Percentiles rank a stretch among this genome's conserved stretches.
Evolutionary conservation across 2,329 filamentous ascomycete genomes (phyloP).

Genomic region (Verticillium albo-atrum): DNA sequence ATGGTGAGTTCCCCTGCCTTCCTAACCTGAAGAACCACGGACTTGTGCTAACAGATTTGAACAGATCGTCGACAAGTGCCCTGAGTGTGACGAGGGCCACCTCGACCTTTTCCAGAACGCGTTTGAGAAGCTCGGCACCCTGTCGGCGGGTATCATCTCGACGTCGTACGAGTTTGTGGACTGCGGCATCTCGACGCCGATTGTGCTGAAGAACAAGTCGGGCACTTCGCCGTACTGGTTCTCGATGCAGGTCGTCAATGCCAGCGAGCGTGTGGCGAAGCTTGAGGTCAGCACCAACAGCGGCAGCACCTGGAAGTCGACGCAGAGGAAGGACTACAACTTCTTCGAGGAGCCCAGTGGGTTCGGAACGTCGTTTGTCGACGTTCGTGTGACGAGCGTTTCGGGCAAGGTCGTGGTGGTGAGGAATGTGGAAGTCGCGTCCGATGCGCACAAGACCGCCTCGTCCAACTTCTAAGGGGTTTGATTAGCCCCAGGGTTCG

Average conservation of each 20-base stretch:
- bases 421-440: conserved; percentile 40
- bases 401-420: conserved; percentile 47
- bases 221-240: conserved; percentile 38
- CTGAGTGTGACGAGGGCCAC: conserved; percentile 33
- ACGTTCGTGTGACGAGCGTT: conserved; percentile 50
- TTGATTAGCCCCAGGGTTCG: conserved; percentile 4
- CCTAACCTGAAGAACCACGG: not conserved
- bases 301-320: conserved; percentile 54
- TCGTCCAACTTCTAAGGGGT: conserved; percentile 24
- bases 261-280: conserved; percentile 49
- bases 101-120: conserved; percentile 41
- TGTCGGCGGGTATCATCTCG: conserved; percentile 27
- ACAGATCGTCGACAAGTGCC: conserved; percentile 41
- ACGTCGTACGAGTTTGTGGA: conserved; percentile 30
- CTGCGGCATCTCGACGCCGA: conserved; percentile 36
- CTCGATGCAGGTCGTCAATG: conserved; percentile 56
- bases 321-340: conserved; percentile 51
- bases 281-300: conserved; percentile 59
- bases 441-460: conserved; percentile 22
- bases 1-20: conserved; percentile 45
- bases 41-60: not conserved
- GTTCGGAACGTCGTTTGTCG: conserved; percentile 48
- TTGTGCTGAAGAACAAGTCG: conserved; percentile 39
- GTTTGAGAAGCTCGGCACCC: conserved; percentile 30
- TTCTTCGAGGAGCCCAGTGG: conserved; percentile 58